These are phyloP conservation scores for Leucosporidium yakuticum DNA, from an alignment of 768 basidiomycete species.

Conservation along the genomic window DNA sequence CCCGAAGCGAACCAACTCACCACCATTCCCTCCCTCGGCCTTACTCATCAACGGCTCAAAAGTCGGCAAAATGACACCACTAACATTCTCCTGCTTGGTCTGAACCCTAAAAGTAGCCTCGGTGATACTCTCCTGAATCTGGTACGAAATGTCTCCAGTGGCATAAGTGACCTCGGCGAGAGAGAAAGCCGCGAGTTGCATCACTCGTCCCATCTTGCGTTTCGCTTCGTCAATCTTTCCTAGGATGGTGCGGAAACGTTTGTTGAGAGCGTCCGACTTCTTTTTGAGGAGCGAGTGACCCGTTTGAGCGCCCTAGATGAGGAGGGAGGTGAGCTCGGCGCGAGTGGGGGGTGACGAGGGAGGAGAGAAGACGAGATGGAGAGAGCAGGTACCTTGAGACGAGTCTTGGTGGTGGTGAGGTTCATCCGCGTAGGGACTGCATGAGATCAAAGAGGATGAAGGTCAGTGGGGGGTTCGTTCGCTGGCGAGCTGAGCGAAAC, in stretches of 20 bases:
- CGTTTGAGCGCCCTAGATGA: conserved; percentile 27
- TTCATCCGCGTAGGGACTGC: conserved; percentile 90
- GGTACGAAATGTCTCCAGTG: conserved; percentile 88
- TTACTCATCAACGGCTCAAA: conserved; percentile 68
- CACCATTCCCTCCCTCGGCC: conserved; percentile 68
- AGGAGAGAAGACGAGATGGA: neutral
- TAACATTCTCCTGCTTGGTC: conserved; percentile 95
- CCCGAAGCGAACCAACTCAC: conserved; percentile 22
- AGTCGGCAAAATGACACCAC: conserved; percentile 88
- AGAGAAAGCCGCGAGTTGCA: conserved; percentile 98
- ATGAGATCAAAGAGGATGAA: neutral
- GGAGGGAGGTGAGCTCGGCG: neutral
- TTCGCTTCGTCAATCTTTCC: conserved; percentile 99
- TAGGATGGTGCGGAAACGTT: conserved; percentile 83
- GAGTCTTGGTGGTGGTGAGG: conserved; percentile 69
- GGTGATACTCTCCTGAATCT: conserved; percentile 93
- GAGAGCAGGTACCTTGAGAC: conserved; percentile 31
- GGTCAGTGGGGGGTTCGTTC: neutral
- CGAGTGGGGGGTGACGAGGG: neutral
- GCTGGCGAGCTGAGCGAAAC: neutral
- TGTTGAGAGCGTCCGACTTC: conserved; percentile 88
- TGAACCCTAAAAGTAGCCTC: conserved; percentile 85
- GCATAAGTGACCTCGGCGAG: conserved; percentile 98
- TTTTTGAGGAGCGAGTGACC: conserved; percentile 93
- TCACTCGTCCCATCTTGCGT: conserved; percentile 96